Conservation (phyloP, 495 filamentous ascomycete genomes). For the Neurospora tetrasperma region DNA sequence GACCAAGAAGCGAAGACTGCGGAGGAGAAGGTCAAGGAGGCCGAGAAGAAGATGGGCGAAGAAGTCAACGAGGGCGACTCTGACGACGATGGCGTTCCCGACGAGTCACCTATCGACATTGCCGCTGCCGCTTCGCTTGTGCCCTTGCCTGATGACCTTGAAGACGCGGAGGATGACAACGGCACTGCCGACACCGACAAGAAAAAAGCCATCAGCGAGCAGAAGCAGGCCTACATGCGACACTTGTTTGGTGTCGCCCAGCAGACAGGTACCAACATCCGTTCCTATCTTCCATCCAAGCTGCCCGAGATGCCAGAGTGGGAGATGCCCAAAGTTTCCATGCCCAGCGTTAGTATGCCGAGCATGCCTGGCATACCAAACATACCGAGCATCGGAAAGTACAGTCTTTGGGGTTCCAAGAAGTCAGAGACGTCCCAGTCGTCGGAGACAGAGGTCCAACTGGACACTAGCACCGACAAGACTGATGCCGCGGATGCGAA, state of each 20-base stretch:
- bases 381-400: slow-evolving; percentile 10
- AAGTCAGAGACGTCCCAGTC: neutral
- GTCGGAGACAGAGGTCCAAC: neutral
- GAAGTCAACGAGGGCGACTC: slow-evolving; percentile 12
- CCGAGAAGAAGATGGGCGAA: slow-evolving; percentile 1
- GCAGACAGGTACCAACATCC: slow-evolving; percentile 28
- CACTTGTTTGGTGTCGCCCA: slow-evolving; percentile 38
- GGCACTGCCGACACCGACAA: slow-evolving; percentile 7
- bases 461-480: neutral
- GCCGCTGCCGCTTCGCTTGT: slow-evolving; percentile 34
- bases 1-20: slow-evolving; percentile 8
- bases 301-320: slow-evolving; percentile 24
- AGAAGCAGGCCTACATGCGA: slow-evolving; percentile 31
- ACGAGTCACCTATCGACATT: slow-evolving; percentile 38
- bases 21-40: slow-evolving; percentile 4
- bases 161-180: slow-evolving; percentile 7
- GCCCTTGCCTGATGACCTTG: slow-evolving; percentile 31
- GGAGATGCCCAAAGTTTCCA: slow-evolving; percentile 18
- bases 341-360: slow-evolving; percentile 18
- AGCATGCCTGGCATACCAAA: slow-evolving; percentile 17
- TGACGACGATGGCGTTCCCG: slow-evolving; percentile 15
- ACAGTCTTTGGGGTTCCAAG: slow-evolving; percentile 15
- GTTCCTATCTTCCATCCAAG: slow-evolving; percentile 33
- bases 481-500: neutral
- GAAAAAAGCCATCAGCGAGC: slow-evolving; percentile 8